Conservation (phyloP, 2,329 filamentous ascomycete species). For the Fusarium sp. region DNA sequence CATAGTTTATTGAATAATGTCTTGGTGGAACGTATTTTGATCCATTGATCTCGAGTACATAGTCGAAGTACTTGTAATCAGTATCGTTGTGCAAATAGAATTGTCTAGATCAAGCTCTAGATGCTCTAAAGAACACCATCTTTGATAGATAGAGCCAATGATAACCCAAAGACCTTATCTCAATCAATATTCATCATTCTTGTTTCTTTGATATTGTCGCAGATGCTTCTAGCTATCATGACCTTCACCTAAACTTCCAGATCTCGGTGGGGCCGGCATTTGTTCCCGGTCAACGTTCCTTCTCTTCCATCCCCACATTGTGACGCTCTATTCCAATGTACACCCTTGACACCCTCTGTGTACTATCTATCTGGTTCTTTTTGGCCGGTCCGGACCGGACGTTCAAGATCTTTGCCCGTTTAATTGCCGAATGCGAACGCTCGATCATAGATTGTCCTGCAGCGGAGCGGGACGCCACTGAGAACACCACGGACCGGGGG, state of each 20-base stretch:
- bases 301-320: slow-evolving; percentile 22
- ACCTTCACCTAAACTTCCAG: not conserved
- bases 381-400: slow-evolving; percentile 35
- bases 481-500: slow-evolving; percentile 38
- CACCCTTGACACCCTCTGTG: not conserved
- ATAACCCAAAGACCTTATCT: not conserved
- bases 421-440: slow-evolving; percentile 34
- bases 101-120: too few relatives aligned
- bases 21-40: not conserved
- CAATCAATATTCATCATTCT: not conserved
- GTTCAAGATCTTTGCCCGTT: slow-evolving; percentile 6
- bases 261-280: slow-evolving; percentile 39
- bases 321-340: not conserved
- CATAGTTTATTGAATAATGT: not conserved
- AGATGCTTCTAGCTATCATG: not conserved
- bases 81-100: not conserved
- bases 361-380: not conserved
- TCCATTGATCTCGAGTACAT: not conserved
- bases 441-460: slow-evolving; percentile 32
- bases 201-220: not conserved
- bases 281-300: slow-evolving; percentile 39
- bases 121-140: not conserved
- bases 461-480: slow-evolving; percentile 6
- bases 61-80: not conserved
- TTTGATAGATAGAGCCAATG: not conserved